phyloP scores from a whole-genome alignment of 495 filamentous ascomycete species.

The Aspergillus sparsus region DNA sequence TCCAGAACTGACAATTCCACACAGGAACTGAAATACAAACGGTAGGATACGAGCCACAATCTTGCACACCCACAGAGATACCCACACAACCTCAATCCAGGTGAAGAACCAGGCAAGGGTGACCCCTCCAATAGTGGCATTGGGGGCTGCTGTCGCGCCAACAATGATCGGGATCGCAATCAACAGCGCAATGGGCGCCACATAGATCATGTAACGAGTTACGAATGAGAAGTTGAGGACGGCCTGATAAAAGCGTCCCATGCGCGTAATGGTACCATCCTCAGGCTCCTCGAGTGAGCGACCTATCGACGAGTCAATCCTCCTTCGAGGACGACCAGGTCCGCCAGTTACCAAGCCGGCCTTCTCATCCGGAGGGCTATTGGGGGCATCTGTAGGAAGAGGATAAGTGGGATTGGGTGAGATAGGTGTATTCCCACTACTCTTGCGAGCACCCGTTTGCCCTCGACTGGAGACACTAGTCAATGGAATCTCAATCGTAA shows the following conservation, averaged over 20 bases:
- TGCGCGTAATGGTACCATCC: slow-evolving; percentile 67
- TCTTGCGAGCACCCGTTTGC: slow-evolving; percentile 48
- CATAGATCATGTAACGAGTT: slow-evolving; percentile 87
- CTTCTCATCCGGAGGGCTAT: slow-evolving; percentile 43
- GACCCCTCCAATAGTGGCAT: slow-evolving; percentile 63
- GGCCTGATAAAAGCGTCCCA: slow-evolving; percentile 87
- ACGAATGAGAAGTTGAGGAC: slow-evolving; percentile 82
- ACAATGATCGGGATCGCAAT: slow-evolving; percentile 83
- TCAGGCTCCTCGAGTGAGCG: slow-evolving; percentile 50
- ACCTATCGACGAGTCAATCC: slow-evolving; percentile 48
- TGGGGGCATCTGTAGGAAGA: slow-evolving; percentile 1
- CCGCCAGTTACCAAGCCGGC: slow-evolving; percentile 53
- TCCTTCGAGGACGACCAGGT: slow-evolving; percentile 49
- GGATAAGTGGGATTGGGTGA: slow-evolving; percentile 27
- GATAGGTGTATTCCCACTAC: slow-evolving; percentile 27
- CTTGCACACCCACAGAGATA: slow-evolving; percentile 85
- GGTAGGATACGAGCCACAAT: slow-evolving; percentile 78
- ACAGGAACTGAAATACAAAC: slow-evolving; percentile 78
- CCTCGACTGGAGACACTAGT: slow-evolving; percentile 43
- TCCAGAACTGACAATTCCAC: slow-evolving; percentile 86
- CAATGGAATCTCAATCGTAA: slow-evolving; percentile 61
- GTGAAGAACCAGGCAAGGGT: slow-evolving; percentile 76
- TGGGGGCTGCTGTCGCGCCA: slow-evolving; percentile 54
- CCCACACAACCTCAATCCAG: slow-evolving; percentile 92
- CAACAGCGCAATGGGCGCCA: slow-evolving; percentile 71